Evolutionary conservation across 1,284 basidiomycete species (phyloP), one percentile per base, ranked within the genome.

Genomic region (Moesziomyces parantarcticus): DNA sequence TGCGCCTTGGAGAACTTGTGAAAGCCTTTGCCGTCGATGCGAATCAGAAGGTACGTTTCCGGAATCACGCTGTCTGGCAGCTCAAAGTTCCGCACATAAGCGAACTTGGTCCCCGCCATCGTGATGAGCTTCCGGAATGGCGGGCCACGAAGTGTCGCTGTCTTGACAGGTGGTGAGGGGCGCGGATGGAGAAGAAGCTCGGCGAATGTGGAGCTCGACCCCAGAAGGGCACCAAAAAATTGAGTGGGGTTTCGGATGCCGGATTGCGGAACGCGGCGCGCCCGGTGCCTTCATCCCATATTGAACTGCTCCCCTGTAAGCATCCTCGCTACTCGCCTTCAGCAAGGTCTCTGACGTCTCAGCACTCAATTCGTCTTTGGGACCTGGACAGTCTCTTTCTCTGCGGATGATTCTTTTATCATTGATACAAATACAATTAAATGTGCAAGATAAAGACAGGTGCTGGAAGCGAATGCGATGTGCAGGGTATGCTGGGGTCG

Each of bases 1-100:
- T 99, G 95, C 18, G 87, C 87, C 20, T 92, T 90, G 0, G 94
- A 93, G 83, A 99, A 93, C 92, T 91, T 90, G 86, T 98, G 95
- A 83, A 99, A 99, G 0, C 92, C 91, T 77, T 94, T 93, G 0
- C 96, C 96, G 81, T 99, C 96, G 45, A 99, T 86, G 4, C 96
- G 89, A 54, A 95, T 88, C 39, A 98, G 87, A 75, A 97, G 88
- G 85, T 90, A 96, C 9, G 92, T 92, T 14, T 89, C 90, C 0
- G 92, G 95, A 3, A 98, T 86, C 9, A 97, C 87, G 0, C 89
- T 87, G 84, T 99, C 96, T 1, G 92, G 91, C 0, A 93, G 89
- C 85, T 99, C 96, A 82, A 92, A 98, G 50, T 88, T 88, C 69
- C 90, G 89, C 25, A 98, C 96, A 84, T 99, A 97, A 50, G 92